Base-by-base conservation (phyloP, 2,329 filamentous ascomycete species). In the Thielaviopsis ethacetica region DNA sequence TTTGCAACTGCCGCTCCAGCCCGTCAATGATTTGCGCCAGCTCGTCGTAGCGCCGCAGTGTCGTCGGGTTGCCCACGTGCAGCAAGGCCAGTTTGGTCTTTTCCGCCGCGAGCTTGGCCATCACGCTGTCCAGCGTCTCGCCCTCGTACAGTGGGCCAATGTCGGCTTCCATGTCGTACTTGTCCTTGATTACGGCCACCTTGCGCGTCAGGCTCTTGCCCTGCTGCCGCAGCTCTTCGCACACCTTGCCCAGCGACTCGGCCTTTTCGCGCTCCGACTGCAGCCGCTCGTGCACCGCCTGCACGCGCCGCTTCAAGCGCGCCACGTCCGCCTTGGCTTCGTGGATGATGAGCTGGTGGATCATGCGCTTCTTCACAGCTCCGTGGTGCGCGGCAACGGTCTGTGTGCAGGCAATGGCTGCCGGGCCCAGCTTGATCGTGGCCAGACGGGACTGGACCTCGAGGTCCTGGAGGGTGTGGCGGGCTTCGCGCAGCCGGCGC, bases 311-410 rank as follows among this genome's bases (percentile, higher is more conserved):
- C 65, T 81, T 79, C n/a, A 96, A 74, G 5, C 80, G 79, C 52
- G 81, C 76, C 2, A 86, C 70, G 65, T 98, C 93, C 0, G 90
- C 96, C n/a, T 76, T 70, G 1, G 89, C 91, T 73, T 98, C 93
- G 30, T 94, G 79, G 0, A 80, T 72, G 62, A 82, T 76, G 52
- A 96, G 76, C 64, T 87, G 79, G 1, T 58, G 52, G n/a, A 54
- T 47, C 24, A 44, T 49, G 19, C 21, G 50, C 54, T 58, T 61
- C 21, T 50, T 51, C 44, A 63, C 44, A 9, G 56, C 53, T 19
- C 34, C 13, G 30, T 59, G 60, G 34, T 61, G 53, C 12, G 34
- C 58, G 9, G 61, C 19, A 2, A 59, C 55, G 6, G 60, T 57
- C 19, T 38, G 49, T 19, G 59, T 51, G 2, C 41, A 21, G 38